A percentile compares a stretch with the other conserved stretches of the same genome.
phyloP scores from a whole-genome alignment of 1,139 yeast genomes.

The Geotrichum phurueaensis region DNA sequence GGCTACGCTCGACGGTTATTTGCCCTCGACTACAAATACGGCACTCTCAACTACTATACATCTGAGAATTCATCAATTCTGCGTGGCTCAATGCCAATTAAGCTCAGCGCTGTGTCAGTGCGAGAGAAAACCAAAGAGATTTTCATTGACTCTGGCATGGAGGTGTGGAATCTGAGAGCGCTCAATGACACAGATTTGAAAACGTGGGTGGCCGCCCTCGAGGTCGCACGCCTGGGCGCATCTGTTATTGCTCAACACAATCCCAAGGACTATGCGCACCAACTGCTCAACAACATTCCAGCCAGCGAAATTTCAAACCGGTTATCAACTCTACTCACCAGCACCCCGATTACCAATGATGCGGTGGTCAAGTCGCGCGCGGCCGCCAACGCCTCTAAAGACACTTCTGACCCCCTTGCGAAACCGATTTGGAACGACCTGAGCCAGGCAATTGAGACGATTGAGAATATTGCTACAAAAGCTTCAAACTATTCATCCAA shows the following conservation, averaged over 20 bases:
- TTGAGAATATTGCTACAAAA: constrained; percentile 2
- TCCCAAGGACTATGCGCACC: background rate
- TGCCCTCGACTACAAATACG: constrained; percentile 72
- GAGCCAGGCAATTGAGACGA: background rate
- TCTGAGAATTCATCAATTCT: constrained; percentile 63
- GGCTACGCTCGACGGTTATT: constrained; percentile 85
- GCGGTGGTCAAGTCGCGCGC: background rate
- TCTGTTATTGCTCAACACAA: background rate
- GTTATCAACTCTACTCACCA: background rate
- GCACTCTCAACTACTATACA: constrained; percentile 75
- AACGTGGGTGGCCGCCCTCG: constrained; percentile 77
- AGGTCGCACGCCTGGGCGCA: constrained; percentile 35
- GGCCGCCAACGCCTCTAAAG: background rate
- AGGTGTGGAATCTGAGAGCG: constrained; percentile 84
- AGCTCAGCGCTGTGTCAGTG: constrained; percentile 74
- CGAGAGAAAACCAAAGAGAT: constrained; percentile 62
- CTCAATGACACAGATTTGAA: constrained; percentile 58
- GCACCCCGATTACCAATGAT: background rate
- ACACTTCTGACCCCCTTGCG: background rate
- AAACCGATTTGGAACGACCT: background rate
- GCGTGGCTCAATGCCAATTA: constrained; percentile 89
- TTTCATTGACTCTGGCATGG: constrained; percentile 91
- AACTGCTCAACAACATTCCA: background rate
- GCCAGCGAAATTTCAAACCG: background rate
- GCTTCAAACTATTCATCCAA: background rate